A percentile compares a stretch with the other conserved stretches of the same genome.
Evolutionary conservation across 192 early-diverging fungal species (phyloP).

Genomic region (Entomortierella chlamydospora): DNA sequence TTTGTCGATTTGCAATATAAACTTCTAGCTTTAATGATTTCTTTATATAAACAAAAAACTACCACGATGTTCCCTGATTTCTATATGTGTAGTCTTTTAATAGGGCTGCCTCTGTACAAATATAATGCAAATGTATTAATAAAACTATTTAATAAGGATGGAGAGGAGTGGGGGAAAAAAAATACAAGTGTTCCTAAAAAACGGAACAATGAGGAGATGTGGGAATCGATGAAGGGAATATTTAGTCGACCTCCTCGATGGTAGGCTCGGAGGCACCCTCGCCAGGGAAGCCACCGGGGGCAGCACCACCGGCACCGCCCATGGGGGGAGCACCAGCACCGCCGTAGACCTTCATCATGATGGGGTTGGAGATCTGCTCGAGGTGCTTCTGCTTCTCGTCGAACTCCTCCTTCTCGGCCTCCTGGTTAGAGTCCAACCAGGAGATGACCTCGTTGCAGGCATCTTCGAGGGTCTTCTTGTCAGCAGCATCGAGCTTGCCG

Average conservation of each 20-base stretch:
- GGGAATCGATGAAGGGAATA: neutral
- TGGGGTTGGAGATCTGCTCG: conserved; percentile 94
- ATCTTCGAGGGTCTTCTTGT: conserved; percentile 89
- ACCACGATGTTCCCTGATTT: no score
- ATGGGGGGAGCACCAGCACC: conserved; percentile 72
- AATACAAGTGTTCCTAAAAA: conserved; percentile 23
- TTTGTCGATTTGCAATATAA: no score
- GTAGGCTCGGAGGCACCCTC: conserved; percentile 68
- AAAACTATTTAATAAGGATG: conserved; percentile 5
- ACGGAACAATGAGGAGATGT: conserved; percentile 9
- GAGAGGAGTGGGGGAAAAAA: conserved; percentile 22
- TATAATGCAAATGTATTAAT: conserved; percentile 25
- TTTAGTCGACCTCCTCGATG: conserved; percentile 85
- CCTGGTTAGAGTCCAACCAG: conserved; percentile 94
- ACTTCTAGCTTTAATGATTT: no score
- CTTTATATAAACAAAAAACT: no score
- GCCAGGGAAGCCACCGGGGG: conserved; percentile 83
- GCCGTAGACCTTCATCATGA: conserved; percentile 97
- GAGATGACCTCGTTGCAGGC: conserved; percentile 93
- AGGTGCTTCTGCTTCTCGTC: conserved; percentile 95
- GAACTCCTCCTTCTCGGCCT: conserved; percentile 98
- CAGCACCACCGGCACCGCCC: conserved; percentile 76
- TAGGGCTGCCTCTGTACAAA: conserved; percentile 13
- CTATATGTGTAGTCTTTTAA: no score
- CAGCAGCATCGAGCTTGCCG: conserved; percentile 82